A percentile compares a stretch with the other conserved stretches of the same genome.
These are phyloP conservation scores for Hydnum rufescens DNA, from an alignment of 768 basidiomycete genomes.

Conservation along the genomic window DNA sequence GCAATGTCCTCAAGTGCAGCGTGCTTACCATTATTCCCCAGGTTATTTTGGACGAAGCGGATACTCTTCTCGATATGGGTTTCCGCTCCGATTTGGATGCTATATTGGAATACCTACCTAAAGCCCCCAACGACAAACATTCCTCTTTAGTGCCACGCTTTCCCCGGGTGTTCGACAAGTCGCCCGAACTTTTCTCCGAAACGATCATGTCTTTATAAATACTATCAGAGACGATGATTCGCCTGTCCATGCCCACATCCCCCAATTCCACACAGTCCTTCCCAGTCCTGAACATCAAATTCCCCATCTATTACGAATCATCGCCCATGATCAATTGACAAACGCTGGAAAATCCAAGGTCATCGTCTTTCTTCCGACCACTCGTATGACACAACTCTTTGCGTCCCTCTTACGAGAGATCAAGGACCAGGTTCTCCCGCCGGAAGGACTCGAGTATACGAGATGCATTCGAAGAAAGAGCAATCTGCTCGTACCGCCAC, in stretches of 20 bases:
- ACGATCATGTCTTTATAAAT: constrained; percentile 52
- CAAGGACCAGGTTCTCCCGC: constrained; percentile 24
- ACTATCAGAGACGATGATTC: constrained; percentile 40
- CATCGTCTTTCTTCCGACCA: constrained; percentile 71
- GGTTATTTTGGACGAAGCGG: constrained; percentile 86
- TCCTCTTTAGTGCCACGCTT: constrained; percentile 82
- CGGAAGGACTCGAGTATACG: constrained; percentile 38
- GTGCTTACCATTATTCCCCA: constrained; percentile 15
- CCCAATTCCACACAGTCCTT: constrained; percentile 67
- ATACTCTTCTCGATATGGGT: constrained; percentile 80
- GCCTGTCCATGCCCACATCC: constrained; percentile 52
- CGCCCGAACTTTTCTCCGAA: constrained; percentile 36
- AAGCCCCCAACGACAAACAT: constrained; percentile 57
- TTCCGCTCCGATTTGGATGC: constrained; percentile 72
- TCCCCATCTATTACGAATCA: constrained; percentile 54
- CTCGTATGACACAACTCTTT: constrained; percentile 66
- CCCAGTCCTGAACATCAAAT: constrained; percentile 45
- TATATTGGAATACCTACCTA: constrained; percentile 44
- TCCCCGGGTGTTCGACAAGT: constrained; percentile 51
- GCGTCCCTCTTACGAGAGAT: constrained; percentile 39
- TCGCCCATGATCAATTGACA: constrained; percentile 73
- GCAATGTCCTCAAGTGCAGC: neutral
- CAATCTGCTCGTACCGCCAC: constrained; percentile 37
- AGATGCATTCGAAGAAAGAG: constrained; percentile 62
- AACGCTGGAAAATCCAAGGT: constrained; percentile 49